Conservation (phyloP, 371 early-diverging fungal genomes). For the Batrachochytrium dendrobatidis region DNA sequence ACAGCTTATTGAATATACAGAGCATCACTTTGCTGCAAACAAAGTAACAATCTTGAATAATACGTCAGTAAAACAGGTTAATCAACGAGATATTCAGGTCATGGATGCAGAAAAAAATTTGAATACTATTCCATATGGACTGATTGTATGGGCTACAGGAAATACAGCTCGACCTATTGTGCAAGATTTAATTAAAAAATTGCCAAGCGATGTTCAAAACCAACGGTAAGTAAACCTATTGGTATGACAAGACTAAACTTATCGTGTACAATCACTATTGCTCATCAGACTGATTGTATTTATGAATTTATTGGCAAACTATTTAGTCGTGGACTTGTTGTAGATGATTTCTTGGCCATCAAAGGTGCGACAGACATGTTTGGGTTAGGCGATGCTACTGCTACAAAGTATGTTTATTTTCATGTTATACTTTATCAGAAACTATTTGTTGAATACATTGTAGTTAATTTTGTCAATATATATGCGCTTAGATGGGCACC, state of each 20-base stretch:
- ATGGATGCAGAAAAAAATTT: constrained; percentile 57
- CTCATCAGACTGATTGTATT: neutral
- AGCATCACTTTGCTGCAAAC: constrained; percentile 75
- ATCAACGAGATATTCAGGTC: constrained; percentile 69
- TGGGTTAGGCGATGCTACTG: constrained; percentile 82
- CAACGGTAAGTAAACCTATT: constrained; percentile 40
- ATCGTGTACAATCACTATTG: neutral
- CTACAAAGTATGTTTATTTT: constrained; percentile 50
- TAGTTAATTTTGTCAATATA: neutral
- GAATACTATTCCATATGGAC: constrained; percentile 72
- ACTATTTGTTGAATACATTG: neutral
- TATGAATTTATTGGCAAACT: neutral
- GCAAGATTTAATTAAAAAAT: constrained; percentile 60
- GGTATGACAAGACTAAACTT: too few relatives aligned
- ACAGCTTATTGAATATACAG: constrained; percentile 84
- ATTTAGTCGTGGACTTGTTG: constrained; percentile 62
- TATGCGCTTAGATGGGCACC: constrained; percentile 52
- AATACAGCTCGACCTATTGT: constrained; percentile 81
- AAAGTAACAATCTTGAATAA: constrained; percentile 78
- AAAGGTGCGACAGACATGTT: constrained; percentile 65
- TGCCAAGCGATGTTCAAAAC: constrained; percentile 59
- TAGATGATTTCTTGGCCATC: constrained; percentile 77
- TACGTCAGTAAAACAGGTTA: constrained; percentile 85
- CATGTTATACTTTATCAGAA: neutral
- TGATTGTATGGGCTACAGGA: constrained; percentile 92